Conservation (phyloP, 2,329 filamentous ascomycete genomes). For the Cadophora gregata region DNA sequence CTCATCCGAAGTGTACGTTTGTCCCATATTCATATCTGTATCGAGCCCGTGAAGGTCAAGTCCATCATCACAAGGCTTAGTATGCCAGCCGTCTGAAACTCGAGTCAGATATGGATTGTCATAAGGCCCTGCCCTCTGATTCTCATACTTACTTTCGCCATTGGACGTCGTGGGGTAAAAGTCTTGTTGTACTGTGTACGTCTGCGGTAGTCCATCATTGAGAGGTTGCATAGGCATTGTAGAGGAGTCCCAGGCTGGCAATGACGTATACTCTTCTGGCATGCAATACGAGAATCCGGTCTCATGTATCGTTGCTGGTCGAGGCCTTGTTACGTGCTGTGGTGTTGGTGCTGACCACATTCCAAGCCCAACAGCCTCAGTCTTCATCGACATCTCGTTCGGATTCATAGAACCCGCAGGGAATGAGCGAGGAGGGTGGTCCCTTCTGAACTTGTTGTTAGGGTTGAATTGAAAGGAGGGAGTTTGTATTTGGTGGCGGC, state of each 20-base stretch:
- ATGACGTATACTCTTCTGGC: conserved; percentile 57
- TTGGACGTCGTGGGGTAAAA: conserved; percentile 58
- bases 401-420: conserved; percentile 57
- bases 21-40: conserved; percentile 63
- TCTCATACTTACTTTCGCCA: conserved; percentile 53
- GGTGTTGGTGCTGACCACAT: conserved; percentile 64
- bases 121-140: conserved; percentile 29
- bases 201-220: conserved; percentile 56
- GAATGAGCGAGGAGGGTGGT: conserved; percentile 51
- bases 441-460: conserved; percentile 55
- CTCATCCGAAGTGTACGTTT: conserved; percentile 68
- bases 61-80: conserved; percentile 62
- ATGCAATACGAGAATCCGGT: conserved; percentile 63
- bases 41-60: conserved; percentile 62
- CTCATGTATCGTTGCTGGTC: conserved; percentile 66
- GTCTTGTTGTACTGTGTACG: conserved; percentile 64
- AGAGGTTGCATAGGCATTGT: conserved; percentile 52
- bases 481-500: conserved; percentile 56
- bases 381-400: conserved; percentile 54
- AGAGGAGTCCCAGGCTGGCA: conserved; percentile 64
- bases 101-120: conserved; percentile 35
- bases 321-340: conserved; percentile 51
- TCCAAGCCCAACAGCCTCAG: conserved; percentile 54
- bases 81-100: conserved; percentile 54
- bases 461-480: conserved; percentile 57